phyloP scores from a whole-genome alignment of 2,329 filamentous ascomycete species.

The Coniella vitis region DNA sequence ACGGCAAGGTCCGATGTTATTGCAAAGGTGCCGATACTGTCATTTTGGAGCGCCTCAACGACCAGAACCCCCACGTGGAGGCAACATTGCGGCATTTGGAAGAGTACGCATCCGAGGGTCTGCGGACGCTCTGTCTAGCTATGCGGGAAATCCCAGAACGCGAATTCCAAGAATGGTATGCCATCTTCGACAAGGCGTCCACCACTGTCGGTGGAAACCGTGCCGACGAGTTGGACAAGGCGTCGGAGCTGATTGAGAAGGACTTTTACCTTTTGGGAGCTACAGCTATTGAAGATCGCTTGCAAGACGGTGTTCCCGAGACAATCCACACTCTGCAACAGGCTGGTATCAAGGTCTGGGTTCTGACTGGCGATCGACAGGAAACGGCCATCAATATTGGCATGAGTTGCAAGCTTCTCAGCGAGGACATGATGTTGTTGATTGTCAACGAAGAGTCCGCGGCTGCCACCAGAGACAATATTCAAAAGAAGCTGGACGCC shows the following conservation, averaged over 20 bases:
- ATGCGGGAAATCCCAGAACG: conserved; percentile 88
- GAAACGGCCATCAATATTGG: conserved; percentile 99
- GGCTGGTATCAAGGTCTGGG: conserved; percentile 98
- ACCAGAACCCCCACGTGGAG: conserved; percentile 81
- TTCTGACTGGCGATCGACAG: conserved; percentile 92
- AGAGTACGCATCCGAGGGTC: conserved; percentile 93
- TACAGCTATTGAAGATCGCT: conserved; percentile 92
- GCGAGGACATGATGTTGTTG: conserved; percentile 95
- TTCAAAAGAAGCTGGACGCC: conserved; percentile 89
- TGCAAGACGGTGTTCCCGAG: conserved; percentile 96
- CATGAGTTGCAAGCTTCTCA: conserved; percentile 98
- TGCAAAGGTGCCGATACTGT: conserved; percentile 97
- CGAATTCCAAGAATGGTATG: conserved; percentile 82
- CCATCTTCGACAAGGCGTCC: conserved; percentile 77
- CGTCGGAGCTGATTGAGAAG: conserved; percentile 88
- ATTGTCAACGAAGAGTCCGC: conserved; percentile 90
- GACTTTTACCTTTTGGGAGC: conserved; percentile 88
- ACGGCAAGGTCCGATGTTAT: conserved; percentile 90
- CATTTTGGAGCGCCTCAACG: conserved; percentile 81
- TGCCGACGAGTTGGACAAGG: conserved; percentile 93
- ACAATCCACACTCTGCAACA: conserved; percentile 96
- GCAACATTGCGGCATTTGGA: conserved; percentile 91
- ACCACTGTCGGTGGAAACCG: conserved; percentile 90
- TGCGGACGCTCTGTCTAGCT: conserved; percentile 88
- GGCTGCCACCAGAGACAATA: conserved; percentile 73